Evolutionary conservation across 2,329 filamentous ascomycete species (phyloP), one percentile per base, ranked within the genome.

Genomic region (Incumbomyces delicatus): DNA sequence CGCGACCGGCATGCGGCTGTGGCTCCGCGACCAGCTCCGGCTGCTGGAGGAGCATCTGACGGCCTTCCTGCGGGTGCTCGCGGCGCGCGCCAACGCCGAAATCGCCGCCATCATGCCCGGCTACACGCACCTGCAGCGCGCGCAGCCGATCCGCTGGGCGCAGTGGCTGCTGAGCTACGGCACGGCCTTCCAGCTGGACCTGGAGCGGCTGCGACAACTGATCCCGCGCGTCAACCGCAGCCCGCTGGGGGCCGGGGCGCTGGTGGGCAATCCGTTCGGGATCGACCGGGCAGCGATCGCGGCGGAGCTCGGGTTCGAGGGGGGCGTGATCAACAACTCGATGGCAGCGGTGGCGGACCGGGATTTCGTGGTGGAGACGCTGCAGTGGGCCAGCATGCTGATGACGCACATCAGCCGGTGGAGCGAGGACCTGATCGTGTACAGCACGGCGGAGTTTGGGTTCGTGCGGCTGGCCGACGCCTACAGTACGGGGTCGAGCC

Each of bases 1-100:
- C 47, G 87, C 82, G 40, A 89, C 83, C 17, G 87, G 94, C 60
- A 90, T 95, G 85, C 81, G 87, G 51, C 72, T 95, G 63, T 95
- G 87, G 87, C 68, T 94, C 53, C 76, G 87, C 36, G 81, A 89
- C 53, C 76, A 84, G 68, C 70, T 95, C 48, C 75, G 74, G 47
- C 72, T 73, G 53, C 78, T 94, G 43, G 86, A 94, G 57, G 63
- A 57, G 31, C 78, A 81, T 57, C 73, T 95, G 3, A 71, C 78
- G 36, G 75, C 78, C 46, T 76, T 94, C 55, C 70, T 95, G 34
- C 72, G 77, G 58, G 83, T 88, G 40, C 77, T 81, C 12, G 75
- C 80, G 31, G 69, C 71, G 39, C 77, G 86, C 22, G 85, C 87
- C 1, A 83, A 87, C 72, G 66, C 71, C 31, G 85, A 92, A 58